phyloP scores from a whole-genome alignment of 1,284 basidiomycete genomes.

The Cronartium quercuum region DNA sequence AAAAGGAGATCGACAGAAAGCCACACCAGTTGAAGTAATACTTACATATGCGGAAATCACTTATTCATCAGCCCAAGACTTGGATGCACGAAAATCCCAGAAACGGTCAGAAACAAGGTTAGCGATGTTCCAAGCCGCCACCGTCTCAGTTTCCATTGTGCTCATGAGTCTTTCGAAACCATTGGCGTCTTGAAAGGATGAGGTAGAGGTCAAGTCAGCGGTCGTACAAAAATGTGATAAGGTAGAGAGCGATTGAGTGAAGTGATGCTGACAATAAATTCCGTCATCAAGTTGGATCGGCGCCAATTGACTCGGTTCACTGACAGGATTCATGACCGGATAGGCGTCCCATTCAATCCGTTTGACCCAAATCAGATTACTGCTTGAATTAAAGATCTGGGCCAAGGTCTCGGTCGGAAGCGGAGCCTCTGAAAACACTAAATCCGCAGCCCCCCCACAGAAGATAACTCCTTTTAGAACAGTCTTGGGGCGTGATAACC shows the following conservation, averaged over 20 bases:
- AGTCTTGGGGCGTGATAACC: too few species aligned
- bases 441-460: constrained; percentile 58
- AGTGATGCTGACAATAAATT: constrained; percentile 14
- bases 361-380: constrained; percentile 70
- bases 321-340: constrained; percentile 42
- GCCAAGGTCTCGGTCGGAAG: constrained; percentile 65
- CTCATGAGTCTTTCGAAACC: constrained; percentile 26
- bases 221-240: too few species aligned
- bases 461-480: constrained; percentile 2
- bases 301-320: background rate
- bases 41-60: background rate
- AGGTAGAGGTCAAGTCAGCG: too few species aligned
- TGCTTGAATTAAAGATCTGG: constrained; percentile 57
- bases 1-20: too few species aligned
- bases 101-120: constrained; percentile 3
- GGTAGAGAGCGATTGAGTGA: background rate
- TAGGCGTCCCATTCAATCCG: constrained; percentile 62
- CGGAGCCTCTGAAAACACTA: constrained; percentile 71
- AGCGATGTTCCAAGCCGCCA: constrained; percentile 26
- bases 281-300: constrained; percentile 8
- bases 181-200: constrained; percentile 25
- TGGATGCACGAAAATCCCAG: constrained; percentile 16
- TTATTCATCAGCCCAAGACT: constrained; percentile 8
- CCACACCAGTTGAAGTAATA: too few species aligned
- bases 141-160: constrained; percentile 33